Conservation (phyloP, 176 grass and related monocot genomes). For the Avena eriantha region DNA sequence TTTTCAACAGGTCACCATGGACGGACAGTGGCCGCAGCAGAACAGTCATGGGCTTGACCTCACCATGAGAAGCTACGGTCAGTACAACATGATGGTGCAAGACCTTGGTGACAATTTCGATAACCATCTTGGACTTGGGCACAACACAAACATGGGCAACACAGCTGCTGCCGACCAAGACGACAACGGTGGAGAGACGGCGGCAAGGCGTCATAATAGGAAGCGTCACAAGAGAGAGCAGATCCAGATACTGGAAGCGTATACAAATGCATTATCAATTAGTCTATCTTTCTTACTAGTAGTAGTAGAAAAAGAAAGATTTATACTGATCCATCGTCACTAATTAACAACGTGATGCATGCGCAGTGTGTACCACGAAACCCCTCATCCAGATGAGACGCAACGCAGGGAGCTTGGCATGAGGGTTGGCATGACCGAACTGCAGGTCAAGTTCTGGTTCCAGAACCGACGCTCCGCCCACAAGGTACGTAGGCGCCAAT, state of each 20-base stretch:
- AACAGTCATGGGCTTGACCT: too few relatives aligned
- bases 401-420: not conserved
- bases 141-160: not conserved
- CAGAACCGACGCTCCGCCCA: conserved; percentile 28
- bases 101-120: not conserved
- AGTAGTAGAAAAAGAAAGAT: too few relatives aligned
- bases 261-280: not conserved
- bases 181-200: not conserved
- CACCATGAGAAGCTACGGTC: not conserved
- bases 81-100: not conserved
- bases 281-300: not conserved
- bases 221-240: not conserved
- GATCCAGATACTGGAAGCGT: conserved; percentile 18
- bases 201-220: not conserved
- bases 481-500: not conserved
- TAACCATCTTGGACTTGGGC: not conserved
- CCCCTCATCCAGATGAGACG: not conserved
- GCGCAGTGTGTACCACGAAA: not conserved
- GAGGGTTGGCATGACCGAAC: not conserved
- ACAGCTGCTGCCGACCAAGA: not conserved
- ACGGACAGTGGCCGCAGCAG: too few relatives aligned
- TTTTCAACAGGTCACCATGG: too few relatives aligned
- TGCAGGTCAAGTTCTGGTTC: conserved; percentile 43
- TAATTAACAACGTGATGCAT: not conserved
- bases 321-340: not conserved